phyloP scores from a whole-genome alignment of 2,329 filamentous ascomycete species.

The Elsinoe ampelina region DNA sequence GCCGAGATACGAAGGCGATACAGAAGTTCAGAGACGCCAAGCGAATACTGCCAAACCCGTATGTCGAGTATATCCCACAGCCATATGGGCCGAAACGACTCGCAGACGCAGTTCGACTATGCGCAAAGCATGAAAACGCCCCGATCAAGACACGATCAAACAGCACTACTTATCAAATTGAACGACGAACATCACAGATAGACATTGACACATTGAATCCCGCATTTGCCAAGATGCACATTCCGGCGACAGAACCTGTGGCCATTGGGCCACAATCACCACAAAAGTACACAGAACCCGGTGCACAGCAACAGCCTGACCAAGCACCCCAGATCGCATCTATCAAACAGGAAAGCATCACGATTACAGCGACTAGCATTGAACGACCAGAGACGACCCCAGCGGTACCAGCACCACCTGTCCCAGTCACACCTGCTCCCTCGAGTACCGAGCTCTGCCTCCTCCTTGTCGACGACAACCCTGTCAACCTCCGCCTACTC shows the following conservation, averaged over 20 bases:
- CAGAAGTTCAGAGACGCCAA: not conserved
- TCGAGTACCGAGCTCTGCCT: slow-evolving; percentile 19
- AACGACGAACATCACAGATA: slow-evolving; percentile 1
- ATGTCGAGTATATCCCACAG: not conserved
- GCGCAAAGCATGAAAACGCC: not conserved
- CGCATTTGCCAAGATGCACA: not conserved
- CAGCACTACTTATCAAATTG: not conserved
- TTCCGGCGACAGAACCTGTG: not conserved
- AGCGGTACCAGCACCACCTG: not conserved
- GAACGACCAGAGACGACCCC: not conserved
- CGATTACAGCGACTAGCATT: not conserved
- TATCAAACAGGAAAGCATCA: slow-evolving; percentile 3
- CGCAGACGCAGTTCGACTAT: not conserved
- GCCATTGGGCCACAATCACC: not conserved
- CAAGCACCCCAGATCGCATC: slow-evolving; percentile 3
- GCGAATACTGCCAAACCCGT: not conserved
- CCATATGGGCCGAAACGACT: slow-evolving; percentile 1
- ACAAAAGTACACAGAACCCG: not conserved
- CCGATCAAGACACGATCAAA: not conserved
- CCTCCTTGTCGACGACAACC: slow-evolving; percentile 28
- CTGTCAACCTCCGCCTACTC: slow-evolving; percentile 27
- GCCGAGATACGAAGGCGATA: not conserved
- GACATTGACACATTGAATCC: not conserved
- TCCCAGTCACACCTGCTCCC: not conserved
- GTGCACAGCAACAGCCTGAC: not conserved